Conservation (phyloP, 108 stramenopile genomes). For the Aurantiochytrium sp. region DNA sequence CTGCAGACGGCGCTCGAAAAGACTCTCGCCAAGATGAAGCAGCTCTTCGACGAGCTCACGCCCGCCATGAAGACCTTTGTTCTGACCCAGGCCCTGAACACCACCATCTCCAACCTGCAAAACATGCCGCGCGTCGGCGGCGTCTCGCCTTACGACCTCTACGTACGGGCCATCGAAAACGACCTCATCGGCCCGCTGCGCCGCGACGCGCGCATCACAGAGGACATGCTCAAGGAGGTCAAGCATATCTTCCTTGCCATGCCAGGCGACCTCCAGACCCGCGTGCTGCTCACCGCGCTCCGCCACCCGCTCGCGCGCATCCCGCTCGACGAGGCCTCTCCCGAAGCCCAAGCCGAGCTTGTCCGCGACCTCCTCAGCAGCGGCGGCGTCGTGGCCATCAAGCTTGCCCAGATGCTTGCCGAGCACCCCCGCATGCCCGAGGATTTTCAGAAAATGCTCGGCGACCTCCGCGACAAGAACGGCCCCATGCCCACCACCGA, state of each 20-base stretch:
- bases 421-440: constrained; percentile 19
- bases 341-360: constrained; percentile 24
- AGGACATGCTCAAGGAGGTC: constrained; percentile 7
- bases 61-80: background rate
- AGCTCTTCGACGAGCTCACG: constrained; percentile 5
- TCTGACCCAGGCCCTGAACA: background rate
- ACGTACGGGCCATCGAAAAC: constrained; percentile 25
- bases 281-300: constrained; percentile 1
- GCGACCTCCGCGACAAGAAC: constrained; percentile 4
- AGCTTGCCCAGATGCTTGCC: constrained; percentile 30
- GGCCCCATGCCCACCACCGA: constrained; percentile 5
- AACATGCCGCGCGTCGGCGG: constrained; percentile 16
- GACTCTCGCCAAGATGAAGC: background rate
- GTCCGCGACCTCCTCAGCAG: constrained; percentile 22
- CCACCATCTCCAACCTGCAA: background rate
- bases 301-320: background rate
- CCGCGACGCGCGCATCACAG: constrained; percentile 22
- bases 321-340: constrained; percentile 22
- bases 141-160: constrained; percentile 1
- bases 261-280: constrained; percentile 15
- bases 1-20: constrained; percentile 6
- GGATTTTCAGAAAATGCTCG: background rate
- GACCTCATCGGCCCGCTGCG: constrained; percentile 27
- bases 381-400: constrained; percentile 23
- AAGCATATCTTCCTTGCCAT: constrained; percentile 14